phyloP scores from a whole-genome alignment of 345 rosid genomes.

The Gossypium australe region DNA sequence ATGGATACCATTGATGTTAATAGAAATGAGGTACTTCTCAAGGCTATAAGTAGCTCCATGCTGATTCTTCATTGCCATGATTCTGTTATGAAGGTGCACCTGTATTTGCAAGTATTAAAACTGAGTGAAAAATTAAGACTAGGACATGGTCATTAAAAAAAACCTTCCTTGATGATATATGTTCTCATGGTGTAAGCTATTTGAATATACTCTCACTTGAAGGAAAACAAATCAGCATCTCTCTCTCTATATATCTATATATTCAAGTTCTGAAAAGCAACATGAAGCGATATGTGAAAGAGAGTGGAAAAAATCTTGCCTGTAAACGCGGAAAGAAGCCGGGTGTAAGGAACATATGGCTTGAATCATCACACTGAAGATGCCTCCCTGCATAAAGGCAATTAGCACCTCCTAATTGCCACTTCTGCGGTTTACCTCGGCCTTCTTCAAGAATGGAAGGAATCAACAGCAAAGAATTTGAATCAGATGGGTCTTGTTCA shows the following conservation, averaged over 20 bases:
- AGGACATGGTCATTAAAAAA: background rate
- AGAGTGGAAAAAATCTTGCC: constrained; percentile 32
- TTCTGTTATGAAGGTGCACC: constrained; percentile 81
- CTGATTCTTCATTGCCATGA: constrained; percentile 71
- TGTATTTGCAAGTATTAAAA: constrained; percentile 21
- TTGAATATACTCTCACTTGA: too few relatives aligned
- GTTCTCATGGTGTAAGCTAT: background rate
- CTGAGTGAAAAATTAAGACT: background rate
- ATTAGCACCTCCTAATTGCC: constrained; percentile 58
- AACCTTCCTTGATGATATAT: background rate
- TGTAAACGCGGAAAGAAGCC: constrained; percentile 94
- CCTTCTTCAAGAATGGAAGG: constrained; percentile 95
- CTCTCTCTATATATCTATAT: too few relatives aligned
- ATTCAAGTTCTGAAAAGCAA: too few relatives aligned
- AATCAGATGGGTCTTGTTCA: constrained; percentile 70
- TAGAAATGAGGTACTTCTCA: constrained; percentile 70
- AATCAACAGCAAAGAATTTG: constrained; percentile 61
- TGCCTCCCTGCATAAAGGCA: constrained; percentile 73
- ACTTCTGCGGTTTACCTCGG: constrained; percentile 77
- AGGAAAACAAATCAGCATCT: too few relatives aligned
- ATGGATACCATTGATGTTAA: constrained; percentile 70
- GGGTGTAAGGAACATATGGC: constrained; percentile 81
- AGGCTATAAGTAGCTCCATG: constrained; percentile 82
- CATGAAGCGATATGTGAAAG: background rate
- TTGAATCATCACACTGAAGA: constrained; percentile 88